Conservation (phyloP, 169 alveolate genomes). For the Eimeria sp. region DNA sequence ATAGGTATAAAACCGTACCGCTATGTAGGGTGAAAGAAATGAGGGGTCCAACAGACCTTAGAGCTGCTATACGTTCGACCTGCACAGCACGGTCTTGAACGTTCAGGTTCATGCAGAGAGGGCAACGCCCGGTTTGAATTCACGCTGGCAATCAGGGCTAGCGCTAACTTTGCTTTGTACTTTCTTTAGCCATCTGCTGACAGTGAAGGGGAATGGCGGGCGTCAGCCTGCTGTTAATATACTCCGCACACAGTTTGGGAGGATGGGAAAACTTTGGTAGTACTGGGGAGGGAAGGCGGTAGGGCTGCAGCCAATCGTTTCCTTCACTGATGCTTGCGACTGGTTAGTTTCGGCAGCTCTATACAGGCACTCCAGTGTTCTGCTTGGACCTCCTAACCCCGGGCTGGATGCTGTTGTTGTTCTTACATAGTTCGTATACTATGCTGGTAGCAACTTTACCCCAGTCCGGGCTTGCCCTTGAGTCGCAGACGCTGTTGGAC, state of each 20-base stretch:
- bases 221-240: background rate
- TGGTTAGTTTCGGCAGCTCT: background rate
- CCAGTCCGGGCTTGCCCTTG: background rate
- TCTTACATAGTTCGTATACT: no score
- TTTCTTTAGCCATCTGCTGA: background rate
- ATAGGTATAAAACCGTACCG: background rate
- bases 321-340: background rate
- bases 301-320: background rate
- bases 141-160: background rate
- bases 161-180: background rate
- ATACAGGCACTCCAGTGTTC: background rate
- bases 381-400: background rate
- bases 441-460: background rate
- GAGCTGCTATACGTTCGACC: background rate
- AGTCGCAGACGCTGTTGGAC: background rate
- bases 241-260: background rate
- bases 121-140: background rate
- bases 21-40: background rate
- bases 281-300: background rate
- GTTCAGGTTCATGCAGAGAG: background rate
- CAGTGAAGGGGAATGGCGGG: background rate
- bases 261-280: background rate
- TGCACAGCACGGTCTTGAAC: background rate
- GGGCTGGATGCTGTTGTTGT: background rate
- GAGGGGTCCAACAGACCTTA: background rate